Evolutionary conservation across 164 flowering plant species (phyloP).

Genomic region (Sedum album): DNA sequence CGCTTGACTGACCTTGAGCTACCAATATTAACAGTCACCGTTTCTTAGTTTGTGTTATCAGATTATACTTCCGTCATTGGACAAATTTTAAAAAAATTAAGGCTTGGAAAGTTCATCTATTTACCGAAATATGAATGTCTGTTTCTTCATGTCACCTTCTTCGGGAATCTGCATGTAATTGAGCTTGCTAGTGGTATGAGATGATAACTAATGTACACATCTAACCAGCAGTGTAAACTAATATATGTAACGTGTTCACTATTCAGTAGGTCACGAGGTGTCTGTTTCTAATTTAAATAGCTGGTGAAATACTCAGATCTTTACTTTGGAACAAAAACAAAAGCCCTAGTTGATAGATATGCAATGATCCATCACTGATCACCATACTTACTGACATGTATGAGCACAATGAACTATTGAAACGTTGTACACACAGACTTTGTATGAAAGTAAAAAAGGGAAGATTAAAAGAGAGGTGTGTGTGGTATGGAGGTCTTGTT

Average conservation of each 20-base stretch:
- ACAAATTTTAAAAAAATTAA: background rate
- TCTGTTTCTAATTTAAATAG: background rate
- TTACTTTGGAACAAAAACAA: background rate
- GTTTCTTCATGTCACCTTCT: constrained; percentile 61
- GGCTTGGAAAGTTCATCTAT: background rate
- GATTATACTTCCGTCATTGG: background rate
- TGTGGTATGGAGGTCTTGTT: background rate
- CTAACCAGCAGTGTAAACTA: background rate
- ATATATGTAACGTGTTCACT: background rate
- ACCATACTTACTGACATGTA: background rate
- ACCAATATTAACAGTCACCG: background rate
- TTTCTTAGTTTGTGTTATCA: background rate
- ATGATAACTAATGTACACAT: background rate
- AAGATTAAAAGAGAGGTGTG: background rate
- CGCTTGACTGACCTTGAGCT: constrained; percentile 5
- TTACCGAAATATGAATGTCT: constrained; percentile 66
- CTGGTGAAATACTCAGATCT: background rate
- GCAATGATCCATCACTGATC: background rate
- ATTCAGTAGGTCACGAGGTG: background rate
- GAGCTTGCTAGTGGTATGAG: background rate
- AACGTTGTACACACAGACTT: background rate
- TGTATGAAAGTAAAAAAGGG: background rate
- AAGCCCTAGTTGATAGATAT: background rate
- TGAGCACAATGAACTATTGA: background rate
- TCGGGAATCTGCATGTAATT: constrained; percentile 43